Percentiles rank a stretch among this genome's conserved stretches.
Conservation (phyloP, 441 rosid species). For the Mallotus repandus region DNA sequence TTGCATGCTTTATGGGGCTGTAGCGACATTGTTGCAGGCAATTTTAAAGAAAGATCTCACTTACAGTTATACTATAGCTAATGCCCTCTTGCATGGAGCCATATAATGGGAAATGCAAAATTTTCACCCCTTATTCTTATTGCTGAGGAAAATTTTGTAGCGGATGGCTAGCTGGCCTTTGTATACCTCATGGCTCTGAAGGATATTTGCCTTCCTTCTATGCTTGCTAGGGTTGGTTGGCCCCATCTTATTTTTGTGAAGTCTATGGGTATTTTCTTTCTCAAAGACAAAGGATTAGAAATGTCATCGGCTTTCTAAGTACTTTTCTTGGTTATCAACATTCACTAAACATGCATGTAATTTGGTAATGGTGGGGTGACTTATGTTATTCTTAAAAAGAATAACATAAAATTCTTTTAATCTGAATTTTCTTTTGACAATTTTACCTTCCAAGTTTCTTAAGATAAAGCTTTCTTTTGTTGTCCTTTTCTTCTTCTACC, state of each 20-base stretch:
- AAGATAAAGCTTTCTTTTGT: neutral
- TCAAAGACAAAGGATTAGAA: no score
- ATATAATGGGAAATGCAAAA: no score
- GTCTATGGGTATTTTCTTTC: no score
- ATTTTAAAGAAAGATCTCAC: neutral
- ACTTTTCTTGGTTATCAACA: neutral
- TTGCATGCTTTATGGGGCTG: neutral
- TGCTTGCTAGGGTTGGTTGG: no score
- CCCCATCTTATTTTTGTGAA: no score
- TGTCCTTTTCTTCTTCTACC: neutral
- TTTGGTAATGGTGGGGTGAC: neutral
- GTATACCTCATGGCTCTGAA: no score
- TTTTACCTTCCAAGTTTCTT: slow-evolving; percentile 5
- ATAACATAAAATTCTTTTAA: neutral
- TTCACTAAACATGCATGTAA: neutral
- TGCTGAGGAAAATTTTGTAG: no score
- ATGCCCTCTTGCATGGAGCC: neutral
- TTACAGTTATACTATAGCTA: neutral
- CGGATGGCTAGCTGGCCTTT: no score
- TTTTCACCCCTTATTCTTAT: no score
- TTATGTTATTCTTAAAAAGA: neutral
- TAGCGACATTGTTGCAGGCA: neutral
- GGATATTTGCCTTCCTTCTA: no score
- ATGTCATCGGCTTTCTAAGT: neutral
- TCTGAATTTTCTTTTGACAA: neutral